Base-by-base conservation (phyloP, 495 filamentous ascomycete genomes). In the Amphirosellinia nigrospora region DNA sequence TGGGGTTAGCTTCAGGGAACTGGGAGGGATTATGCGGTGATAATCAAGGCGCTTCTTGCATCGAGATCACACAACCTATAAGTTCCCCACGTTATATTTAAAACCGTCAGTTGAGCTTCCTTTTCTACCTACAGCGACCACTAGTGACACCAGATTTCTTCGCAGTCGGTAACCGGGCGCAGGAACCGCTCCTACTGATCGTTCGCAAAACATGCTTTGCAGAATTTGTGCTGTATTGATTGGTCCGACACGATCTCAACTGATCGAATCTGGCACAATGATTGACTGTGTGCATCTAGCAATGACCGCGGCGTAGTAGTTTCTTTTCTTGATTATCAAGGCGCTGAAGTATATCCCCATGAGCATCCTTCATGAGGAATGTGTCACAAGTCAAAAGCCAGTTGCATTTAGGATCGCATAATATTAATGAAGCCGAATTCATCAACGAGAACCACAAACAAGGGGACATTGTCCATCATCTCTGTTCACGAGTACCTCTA, bases 251-350 rank as follows among this genome's bases (percentile, higher is more conserved):
- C 45, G 38, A 30, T 30, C 11, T 28, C 55, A 48, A 45, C 55
- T 11, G 43, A 43, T n/a, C 23, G 34, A 32, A 69, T 53, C 55
- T 69, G 30, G 30, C 30, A 41, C 26, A 50, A 16, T 28, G 66
- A 69, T 69, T 45, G 66, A 62, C 66, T 19, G 56, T 58, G 53
- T 59, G 43, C 66, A 61, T 60, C 52, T 53, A 34, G 53, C n/a
- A 36, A 30, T 58, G 55, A 58, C 7, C 32, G 30, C 32, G 21
- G 30, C 55, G 32, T 19, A 36, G 32, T 30, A 23, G 15, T 62
- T 10, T 32, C 36, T 46, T 62, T n/a, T 9, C 45, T 39, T 1
- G 28, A 43, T 61, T 61, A 41, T 19, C 38, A 2, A 23, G 26
- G 9, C 21, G 38, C n/a, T n/a, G 23, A 45, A 39, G 56, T 28